Evolutionary conservation across 371 early-diverging fungal species (phyloP), one percentile per base, ranked within the genome.

Genomic region (Entomophthora muscae): DNA sequence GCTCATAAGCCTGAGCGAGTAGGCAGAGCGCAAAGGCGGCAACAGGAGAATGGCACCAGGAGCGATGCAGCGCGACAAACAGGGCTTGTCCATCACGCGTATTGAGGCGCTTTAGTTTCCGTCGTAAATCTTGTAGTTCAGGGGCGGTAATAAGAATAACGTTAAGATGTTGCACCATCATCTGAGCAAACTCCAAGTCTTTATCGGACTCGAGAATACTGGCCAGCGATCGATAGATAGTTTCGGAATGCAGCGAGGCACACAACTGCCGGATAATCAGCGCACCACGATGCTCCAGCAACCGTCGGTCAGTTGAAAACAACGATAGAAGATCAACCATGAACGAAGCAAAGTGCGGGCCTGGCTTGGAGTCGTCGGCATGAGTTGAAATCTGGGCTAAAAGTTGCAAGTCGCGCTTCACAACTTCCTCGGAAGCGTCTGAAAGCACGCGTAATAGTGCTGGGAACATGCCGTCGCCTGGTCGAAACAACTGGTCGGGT

Each of bases 1-100:
- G 88, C 65, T 90, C 92, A 68, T 95, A 95, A 24, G 84, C 85
- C 71, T 92, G 92, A 28, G 93, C 83, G 52, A 93, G 72, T 31
- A 95, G 75, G 58, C 93, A 93, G 1, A 95, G 76, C 0, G 90
- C 83, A 66, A 95, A 86, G 1, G 88, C 79, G 1, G 93, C 80
- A 0, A 93, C 88, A 3, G 95, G 84, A 69, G 88, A 90, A 71
- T 93, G 91, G 63, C 87, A 89, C 95, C 95, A 95, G 1, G 89
- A 85, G 32, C 82, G 75, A 72, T 92, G 93, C 12, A 95, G 72
- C 1, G 79, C 72, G 29, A 78, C 75, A 66, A 93, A 95, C 7
- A 95, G 70, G 28, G 68, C 74, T 68, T 88, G 86, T 51, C 82
- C 78, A 17, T 81, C 80, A 77, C 76, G 64, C 21, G 53, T 79